Conservation (phyloP, 2,329 filamentous ascomycete species). For the Talaromyces marneffei region DNA sequence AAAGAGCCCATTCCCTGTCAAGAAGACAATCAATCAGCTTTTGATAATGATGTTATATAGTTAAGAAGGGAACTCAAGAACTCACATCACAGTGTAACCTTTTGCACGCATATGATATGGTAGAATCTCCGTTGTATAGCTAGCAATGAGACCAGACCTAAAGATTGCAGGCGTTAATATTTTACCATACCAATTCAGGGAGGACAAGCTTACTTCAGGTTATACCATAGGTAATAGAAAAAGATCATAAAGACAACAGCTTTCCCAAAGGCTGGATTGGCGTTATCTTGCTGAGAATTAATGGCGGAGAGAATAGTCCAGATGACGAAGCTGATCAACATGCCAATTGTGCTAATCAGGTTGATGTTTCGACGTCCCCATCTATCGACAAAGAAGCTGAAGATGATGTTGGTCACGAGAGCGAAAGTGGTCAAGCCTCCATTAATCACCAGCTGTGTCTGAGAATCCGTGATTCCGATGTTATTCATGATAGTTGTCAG, state of each 20-base stretch:
- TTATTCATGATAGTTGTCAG: slow-evolving; percentile 57
- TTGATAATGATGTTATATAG: slow-evolving; percentile 8
- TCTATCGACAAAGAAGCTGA: slow-evolving; percentile 51
- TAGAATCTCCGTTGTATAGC: slow-evolving; percentile 26
- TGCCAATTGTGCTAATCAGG: slow-evolving; percentile 40
- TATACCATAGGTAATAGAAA: slow-evolving; percentile 40
- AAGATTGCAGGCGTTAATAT: slow-evolving; percentile 13
- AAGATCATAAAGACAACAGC: slow-evolving; percentile 41
- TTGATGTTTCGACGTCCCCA: slow-evolving; percentile 54
- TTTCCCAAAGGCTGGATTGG: slow-evolving; percentile 18
- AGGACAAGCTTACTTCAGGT: slow-evolving; percentile 28
- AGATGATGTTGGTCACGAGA: slow-evolving; percentile 52
- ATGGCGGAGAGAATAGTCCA: slow-evolving; percentile 42
- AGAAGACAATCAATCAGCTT: not conserved
- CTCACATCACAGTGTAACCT: slow-evolving; percentile 30
- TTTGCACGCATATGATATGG: slow-evolving; percentile 36
- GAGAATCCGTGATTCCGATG: slow-evolving; percentile 51
- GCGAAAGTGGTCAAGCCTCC: slow-evolving; percentile 46
- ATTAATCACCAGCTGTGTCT: slow-evolving; percentile 40
- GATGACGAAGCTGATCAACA: slow-evolving; percentile 41
- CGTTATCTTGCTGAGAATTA: slow-evolving; percentile 27
- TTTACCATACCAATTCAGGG: not conserved
- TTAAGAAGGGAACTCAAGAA: slow-evolving; percentile 5
- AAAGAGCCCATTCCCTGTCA: slow-evolving; percentile 21
- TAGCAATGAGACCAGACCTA: slow-evolving; percentile 27